Evolutionary conservation across 495 filamentous ascomycete species (phyloP), one percentile per base, ranked within the genome.

Genomic region (Penicillium canariense): DNA sequence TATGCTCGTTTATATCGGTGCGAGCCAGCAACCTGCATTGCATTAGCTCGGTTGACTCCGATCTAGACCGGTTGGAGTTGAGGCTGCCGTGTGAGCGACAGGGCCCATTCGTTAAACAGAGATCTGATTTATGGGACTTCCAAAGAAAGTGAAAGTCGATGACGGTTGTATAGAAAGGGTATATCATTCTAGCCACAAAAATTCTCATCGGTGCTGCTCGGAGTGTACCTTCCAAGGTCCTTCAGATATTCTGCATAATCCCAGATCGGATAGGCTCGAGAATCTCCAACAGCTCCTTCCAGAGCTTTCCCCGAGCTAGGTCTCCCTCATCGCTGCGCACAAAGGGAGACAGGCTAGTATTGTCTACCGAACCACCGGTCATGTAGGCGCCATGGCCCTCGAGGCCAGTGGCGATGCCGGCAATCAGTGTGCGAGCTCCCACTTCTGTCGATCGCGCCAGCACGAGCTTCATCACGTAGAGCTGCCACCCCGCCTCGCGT

Each of bases 321-420:
- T 48, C 32, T 4, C 72, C 74, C 22, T 79, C 66, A 1, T 65
- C 56, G 47, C 71, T 74, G 12, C 50, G 64, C 5, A 79, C 76
- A 48, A 76, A 65, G 25, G 66, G 32, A 1, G 67, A 76, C 54
- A 60, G 46, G 25, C 23, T 54, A 27, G 55, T 55, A 17, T 61
- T 63, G 0, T 56, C 54, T 2, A 72, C 64, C 4, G 49, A 10
- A 7, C 69, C 66, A 59, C 71, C 68, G 1, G 42, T 49, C 59
- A 82, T 66, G 18, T 81, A 84, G 54, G 70, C 18, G 9, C 82
- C 80, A 52, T 82, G 78, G 8, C 59, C 73, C 27, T 77, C 71
- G 5, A 52, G 30, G 0, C 73, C 79, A 0, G 65, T 67, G 11
- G 56, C 47, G 4, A 68, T 69, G 0, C 71, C 75, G 1, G 66